Percentiles rank a stretch among this genome's conserved stretches.
phyloP scores from a whole-genome alignment of 202 grass and related monocot genomes.

The Panicum hallii region DNA sequence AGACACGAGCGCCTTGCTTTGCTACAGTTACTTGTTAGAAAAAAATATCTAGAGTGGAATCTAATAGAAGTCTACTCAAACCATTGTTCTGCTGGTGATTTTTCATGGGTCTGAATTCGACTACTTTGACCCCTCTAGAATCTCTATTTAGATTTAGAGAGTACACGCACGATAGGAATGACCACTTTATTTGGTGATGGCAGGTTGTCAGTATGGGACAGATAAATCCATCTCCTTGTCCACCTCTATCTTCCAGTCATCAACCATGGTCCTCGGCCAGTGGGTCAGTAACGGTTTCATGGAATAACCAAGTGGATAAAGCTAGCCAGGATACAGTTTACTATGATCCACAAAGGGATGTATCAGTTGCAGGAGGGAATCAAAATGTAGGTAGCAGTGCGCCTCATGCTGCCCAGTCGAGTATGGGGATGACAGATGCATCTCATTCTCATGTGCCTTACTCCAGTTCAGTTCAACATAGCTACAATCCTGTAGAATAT shows the following conservation, averaged over 20 bases:
- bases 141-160: constrained; percentile 22
- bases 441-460: constrained; percentile 60
- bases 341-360: constrained; percentile 81
- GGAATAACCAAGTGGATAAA: constrained; percentile 61
- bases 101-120: neutral
- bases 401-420: constrained; percentile 50
- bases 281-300: constrained; percentile 50
- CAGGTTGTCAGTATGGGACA: constrained; percentile 62
- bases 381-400: constrained; percentile 54
- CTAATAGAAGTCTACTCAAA: neutral
- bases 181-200: constrained; percentile 44
- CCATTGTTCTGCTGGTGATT: neutral
- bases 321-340: constrained; percentile 58
- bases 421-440: constrained; percentile 43
- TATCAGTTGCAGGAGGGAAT: constrained; percentile 59
- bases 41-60: neutral
- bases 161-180: neutral
- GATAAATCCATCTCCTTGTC: constrained; percentile 64
- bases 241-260: constrained; percentile 53
- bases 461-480: constrained; percentile 62
- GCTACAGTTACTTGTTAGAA: neutral
- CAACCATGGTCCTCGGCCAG: constrained; percentile 67
- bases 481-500: constrained; percentile 69
- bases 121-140: neutral
- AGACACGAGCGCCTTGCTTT: neutral